Evolutionary conservation across 129 eudicot species (phyloP).

Genomic region (Centrapalus pauciflorus): DNA sequence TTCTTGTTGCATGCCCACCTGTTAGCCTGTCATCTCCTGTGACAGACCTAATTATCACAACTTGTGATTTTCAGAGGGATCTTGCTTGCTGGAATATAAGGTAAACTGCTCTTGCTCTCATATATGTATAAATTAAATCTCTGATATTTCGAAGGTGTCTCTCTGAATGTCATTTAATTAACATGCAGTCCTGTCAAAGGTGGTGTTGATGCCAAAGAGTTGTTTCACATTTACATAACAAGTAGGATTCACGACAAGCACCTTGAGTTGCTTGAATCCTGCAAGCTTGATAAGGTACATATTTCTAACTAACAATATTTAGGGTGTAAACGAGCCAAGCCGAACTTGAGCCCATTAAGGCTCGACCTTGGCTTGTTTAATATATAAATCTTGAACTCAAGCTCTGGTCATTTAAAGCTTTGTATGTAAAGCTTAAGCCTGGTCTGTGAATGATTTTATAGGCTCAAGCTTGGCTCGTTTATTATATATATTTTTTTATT

Average conservation of each 20-base stretch:
- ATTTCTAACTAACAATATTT: no score
- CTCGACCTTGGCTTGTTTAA: no score
- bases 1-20: constrained; percentile 63
- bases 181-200: constrained; percentile 55
- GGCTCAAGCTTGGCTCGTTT: no score
- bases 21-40: constrained; percentile 58
- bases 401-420: no score
- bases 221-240: constrained; percentile 54
- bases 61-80: constrained; percentile 69
- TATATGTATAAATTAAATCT: not conserved
- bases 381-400: no score
- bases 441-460: no score
- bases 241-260: constrained; percentile 56
- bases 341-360: no score
- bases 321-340: no score
- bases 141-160: not conserved
- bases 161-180: not conserved
- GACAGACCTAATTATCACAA: constrained; percentile 57
- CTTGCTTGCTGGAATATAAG: constrained; percentile 65
- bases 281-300: constrained; percentile 65
- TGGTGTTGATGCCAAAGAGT: constrained; percentile 70
- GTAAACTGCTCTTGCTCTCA: constrained; percentile 27
- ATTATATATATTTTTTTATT: no score
- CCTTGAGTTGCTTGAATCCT: constrained; percentile 60
- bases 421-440: no score